phyloP scores from a whole-genome alignment of 768 basidiomycete species.

The Galerina sulciceps region DNA sequence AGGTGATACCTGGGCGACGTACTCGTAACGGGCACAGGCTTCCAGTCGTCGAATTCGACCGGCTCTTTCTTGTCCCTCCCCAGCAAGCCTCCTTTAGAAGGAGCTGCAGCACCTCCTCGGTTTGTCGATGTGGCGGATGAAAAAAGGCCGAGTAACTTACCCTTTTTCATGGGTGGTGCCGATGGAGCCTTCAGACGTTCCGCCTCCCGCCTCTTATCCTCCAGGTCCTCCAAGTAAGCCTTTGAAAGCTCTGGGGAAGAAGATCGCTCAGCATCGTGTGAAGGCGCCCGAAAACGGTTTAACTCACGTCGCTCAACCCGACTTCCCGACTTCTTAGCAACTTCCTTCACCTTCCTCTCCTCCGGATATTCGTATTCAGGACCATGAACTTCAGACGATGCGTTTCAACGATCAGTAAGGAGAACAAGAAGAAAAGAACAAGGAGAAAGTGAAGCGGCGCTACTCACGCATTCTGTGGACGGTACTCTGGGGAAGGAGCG shows the following conservation, averaged over 20 bases:
- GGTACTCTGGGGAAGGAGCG: background rate
- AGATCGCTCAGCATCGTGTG: background rate
- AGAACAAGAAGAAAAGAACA: background rate
- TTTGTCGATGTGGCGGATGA: background rate
- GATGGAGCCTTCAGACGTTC: slow-evolving; percentile 1
- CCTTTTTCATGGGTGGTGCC: slow-evolving; percentile 11
- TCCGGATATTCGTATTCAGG: slow-evolving; percentile 15
- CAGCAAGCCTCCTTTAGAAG: background rate
- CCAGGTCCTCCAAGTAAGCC: slow-evolving; percentile 5
- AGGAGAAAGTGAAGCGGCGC: background rate
- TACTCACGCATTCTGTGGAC: slow-evolving; percentile 14
- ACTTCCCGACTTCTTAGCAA: slow-evolving; percentile 3
- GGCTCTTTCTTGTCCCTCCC: slow-evolving; percentile 1
- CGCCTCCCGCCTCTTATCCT: slow-evolving; percentile 11
- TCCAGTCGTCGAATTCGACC: slow-evolving; percentile 19
- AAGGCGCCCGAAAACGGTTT: background rate
- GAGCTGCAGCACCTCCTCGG: background rate
- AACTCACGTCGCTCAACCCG: slow-evolving; percentile 15
- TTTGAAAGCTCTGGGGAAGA: background rate
- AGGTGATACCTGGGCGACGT: background rate
- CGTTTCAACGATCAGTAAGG: background rate
- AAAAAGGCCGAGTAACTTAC: slow-evolving; percentile 3
- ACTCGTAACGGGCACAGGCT: slow-evolving; percentile 10
- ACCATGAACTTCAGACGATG: background rate
- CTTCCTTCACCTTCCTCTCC: slow-evolving; percentile 10